Conservation (phyloP, 768 basidiomycete species). For the Gymnopilus junonius region DNA sequence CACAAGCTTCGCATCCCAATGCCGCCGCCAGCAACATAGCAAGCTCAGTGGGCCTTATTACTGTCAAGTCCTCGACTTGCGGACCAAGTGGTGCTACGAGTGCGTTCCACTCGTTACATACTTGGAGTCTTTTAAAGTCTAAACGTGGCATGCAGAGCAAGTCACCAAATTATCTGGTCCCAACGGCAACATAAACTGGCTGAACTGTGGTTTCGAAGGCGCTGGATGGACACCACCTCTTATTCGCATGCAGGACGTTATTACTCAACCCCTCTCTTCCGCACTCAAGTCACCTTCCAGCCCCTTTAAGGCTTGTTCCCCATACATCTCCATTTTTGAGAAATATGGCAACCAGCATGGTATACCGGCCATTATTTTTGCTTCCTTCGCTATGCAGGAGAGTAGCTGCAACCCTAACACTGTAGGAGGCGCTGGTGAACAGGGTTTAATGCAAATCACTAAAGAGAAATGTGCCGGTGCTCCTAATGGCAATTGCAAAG, state of each 20-base stretch:
- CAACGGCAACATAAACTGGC: slow-evolving; percentile 73
- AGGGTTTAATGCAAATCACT: slow-evolving; percentile 88
- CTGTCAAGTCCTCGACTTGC: slow-evolving; percentile 42
- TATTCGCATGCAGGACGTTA: slow-evolving; percentile 55
- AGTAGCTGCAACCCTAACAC: slow-evolving; percentile 65
- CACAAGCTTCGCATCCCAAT: slow-evolving; percentile 11
- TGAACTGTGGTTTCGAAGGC: slow-evolving; percentile 75
- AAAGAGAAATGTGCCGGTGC: slow-evolving; percentile 74
- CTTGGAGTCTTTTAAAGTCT: neutral
- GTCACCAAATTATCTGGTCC: slow-evolving; percentile 59
- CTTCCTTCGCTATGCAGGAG: slow-evolving; percentile 91
- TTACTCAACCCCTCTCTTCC: slow-evolving; percentile 46
- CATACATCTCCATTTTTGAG: slow-evolving; percentile 58
- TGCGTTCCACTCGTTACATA: slow-evolving; percentile 20
- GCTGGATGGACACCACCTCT: slow-evolving; percentile 80
- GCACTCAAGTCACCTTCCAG: slow-evolving; percentile 53
- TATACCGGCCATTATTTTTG: slow-evolving; percentile 77
- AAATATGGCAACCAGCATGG: slow-evolving; percentile 52
- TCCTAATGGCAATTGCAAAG: slow-evolving; percentile 48
- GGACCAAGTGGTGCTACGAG: slow-evolving; percentile 56
- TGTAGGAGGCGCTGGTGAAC: slow-evolving; percentile 79
- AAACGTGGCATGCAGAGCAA: slow-evolving; percentile 39
- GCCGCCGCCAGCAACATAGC: too few relatives aligned
- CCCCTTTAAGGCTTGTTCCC: slow-evolving; percentile 64
- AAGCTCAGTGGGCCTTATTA: slow-evolving; percentile 33